Evolutionary conservation across 1,284 basidiomycete genomes (phyloP), one percentile per base, ranked within the genome.

Genomic region (Tilletia horrida): DNA sequence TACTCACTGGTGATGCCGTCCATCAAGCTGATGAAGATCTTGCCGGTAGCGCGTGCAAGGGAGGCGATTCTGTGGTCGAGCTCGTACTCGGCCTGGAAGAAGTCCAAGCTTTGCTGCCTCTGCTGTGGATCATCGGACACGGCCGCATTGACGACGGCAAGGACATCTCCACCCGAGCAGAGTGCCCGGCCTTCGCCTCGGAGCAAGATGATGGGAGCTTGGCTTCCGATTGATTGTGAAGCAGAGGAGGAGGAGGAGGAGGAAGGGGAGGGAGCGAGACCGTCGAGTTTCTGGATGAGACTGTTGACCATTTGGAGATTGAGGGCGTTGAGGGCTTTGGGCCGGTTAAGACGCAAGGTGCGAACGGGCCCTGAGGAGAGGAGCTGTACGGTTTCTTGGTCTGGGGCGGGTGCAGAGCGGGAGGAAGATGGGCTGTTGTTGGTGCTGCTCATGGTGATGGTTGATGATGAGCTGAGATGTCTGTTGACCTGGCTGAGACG

Each of bases 91-190:
- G 88, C 86, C 82, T 89, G 88, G 86, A 99, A 98, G 84, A 93
- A 98, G 21, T 88, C 85, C 66, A 92, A 84, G 13, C 92, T 90
- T 57, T 85, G 83, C 4, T 85, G 83, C 66, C 88, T 40, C 57
- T 75, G 47, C 55, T 63, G 57, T 48, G 69, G 43, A 67, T 76
- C 69, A 67, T 67, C 7, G 4, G 73, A 66, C 73, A 71, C 64
- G 65, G 72, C 74, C 2, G 67, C 71, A 16, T 71, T 70, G 55
- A 73, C 73, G 29, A 85, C 88, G 78, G 79, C 84, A 71, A 88
- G 88, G 66, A 99, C 91, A 82, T 99, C 96, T 66, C 95, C 95
- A 25, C 95, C 96, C 4, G 92, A 90, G 81, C 94, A 98, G 80
- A 97, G 97, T 13, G 90, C 92, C 68, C 89, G 85, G 13, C 91